A percentile compares a stretch with the other conserved stretches of the same genome.
Evolutionary conservation across 257 asterid genomes (phyloP).

Genomic region (Henckelia pumila): DNA sequence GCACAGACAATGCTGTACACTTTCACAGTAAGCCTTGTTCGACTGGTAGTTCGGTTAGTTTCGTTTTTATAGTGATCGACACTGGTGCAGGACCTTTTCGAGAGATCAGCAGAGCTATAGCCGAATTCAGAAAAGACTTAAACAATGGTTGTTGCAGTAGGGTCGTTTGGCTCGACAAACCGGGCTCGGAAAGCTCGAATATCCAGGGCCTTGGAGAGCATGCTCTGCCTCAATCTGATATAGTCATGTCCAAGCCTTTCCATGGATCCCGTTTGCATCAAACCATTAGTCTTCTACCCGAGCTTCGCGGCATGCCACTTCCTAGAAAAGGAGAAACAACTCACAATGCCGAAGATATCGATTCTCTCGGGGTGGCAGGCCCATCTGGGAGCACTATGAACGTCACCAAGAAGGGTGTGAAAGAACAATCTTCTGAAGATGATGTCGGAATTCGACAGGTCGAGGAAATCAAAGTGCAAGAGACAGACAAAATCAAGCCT

Average conservation of each 20-base stretch:
- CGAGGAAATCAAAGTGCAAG: slow-evolving; percentile 24
- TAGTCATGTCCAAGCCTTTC: slow-evolving; percentile 55
- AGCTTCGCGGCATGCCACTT: slow-evolving; percentile 35
- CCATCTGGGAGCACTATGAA: slow-evolving; percentile 2
- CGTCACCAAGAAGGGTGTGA: slow-evolving; percentile 7
- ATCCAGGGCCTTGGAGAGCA: slow-evolving; percentile 41
- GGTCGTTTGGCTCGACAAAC: slow-evolving; percentile 63
- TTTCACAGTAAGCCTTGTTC: slow-evolving; percentile 19
- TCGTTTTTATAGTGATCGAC: slow-evolving; percentile 52
- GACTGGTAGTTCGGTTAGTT: slow-evolving; percentile 4
- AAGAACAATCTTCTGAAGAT: neutral
- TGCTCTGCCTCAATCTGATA: slow-evolving; percentile 49
- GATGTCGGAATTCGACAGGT: neutral
- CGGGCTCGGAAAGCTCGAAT: slow-evolving; percentile 17
- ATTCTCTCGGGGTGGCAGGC: neutral
- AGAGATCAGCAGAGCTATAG: slow-evolving; percentile 45
- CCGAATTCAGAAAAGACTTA: slow-evolving; percentile 55
- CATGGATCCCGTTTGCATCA: slow-evolving; percentile 71
- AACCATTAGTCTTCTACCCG: slow-evolving; percentile 52
- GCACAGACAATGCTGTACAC: slow-evolving; percentile 26
- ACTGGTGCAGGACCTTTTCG: slow-evolving; percentile 38
- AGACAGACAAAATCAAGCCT: slow-evolving; percentile 21
- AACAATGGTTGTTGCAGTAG: slow-evolving; percentile 30
- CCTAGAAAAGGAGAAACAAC: slow-evolving; percentile 22
- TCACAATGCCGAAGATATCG: neutral